These are phyloP conservation scores for Sclerotinia nivalis DNA, from an alignment of 2,329 filamentous ascomycete genomes.

Conservation along the genomic window DNA sequence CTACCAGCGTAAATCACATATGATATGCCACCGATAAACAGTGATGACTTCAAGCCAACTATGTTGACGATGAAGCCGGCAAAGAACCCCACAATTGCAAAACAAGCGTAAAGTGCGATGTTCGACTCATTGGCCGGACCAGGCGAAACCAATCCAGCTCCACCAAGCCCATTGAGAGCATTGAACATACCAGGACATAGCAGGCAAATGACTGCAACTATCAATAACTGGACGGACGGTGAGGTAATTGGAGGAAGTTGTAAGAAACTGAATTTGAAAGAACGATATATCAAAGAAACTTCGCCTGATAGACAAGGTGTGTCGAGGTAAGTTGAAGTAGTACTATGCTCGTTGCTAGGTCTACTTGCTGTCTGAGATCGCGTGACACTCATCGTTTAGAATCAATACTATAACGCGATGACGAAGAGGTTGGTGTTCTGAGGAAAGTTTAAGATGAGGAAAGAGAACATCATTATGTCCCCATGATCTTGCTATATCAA, in stretches of 20 bases:
- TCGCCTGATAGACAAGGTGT: conserved; percentile 1
- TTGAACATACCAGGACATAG: conserved; percentile 72
- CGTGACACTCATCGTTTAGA: conserved; percentile 19
- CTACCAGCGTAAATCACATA: conserved; percentile 72
- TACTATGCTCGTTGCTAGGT: conserved; percentile 18
- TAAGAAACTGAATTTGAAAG: conserved; percentile 1
- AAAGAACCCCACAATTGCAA: conserved; percentile 61
- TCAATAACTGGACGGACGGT: conserved; percentile 11
- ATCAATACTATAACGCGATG: conserved; percentile 9
- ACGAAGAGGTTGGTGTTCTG: conserved; percentile 14
- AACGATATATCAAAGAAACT: neutral
- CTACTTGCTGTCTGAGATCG: conserved; percentile 17
- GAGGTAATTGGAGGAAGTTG: conserved; percentile 16
- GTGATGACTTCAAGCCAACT: conserved; percentile 65
- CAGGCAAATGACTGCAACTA: conserved; percentile 69
- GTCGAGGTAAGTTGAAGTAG: conserved; percentile 12
- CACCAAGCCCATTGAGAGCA: conserved; percentile 63
- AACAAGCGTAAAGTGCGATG: conserved; percentile 49
- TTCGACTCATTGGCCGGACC: conserved; percentile 50
- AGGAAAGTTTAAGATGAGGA: conserved; percentile 18
- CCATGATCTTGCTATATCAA: conserved; percentile 23
- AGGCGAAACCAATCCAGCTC: conserved; percentile 57
- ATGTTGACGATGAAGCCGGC: conserved; percentile 74
- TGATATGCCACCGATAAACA: conserved; percentile 69
- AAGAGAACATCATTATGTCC: conserved; percentile 9